phyloP scores from a whole-genome alignment of 495 filamentous ascomycete species.

The Poronia punctata region DNA sequence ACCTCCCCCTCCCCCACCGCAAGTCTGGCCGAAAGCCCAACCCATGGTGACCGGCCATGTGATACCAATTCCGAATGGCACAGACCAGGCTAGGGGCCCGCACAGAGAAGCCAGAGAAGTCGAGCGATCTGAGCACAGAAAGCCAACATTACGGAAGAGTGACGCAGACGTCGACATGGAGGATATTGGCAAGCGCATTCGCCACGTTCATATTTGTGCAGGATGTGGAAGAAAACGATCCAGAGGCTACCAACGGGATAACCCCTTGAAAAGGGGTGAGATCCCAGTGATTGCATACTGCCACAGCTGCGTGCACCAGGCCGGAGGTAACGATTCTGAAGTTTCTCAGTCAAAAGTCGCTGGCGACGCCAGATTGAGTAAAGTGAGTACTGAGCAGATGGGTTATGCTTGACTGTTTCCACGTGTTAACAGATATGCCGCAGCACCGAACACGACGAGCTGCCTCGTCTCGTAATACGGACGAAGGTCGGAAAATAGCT shows the following conservation, averaged over 20 bases:
- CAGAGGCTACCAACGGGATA: conserved; percentile 11
- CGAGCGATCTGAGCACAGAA: conserved; percentile 12
- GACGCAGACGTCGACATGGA: neutral
- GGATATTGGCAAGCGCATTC: conserved; percentile 11
- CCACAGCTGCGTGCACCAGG: conserved; percentile 10
- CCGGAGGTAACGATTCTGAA: conserved; percentile 1
- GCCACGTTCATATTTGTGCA: conserved; percentile 16
- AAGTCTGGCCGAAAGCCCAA: neutral
- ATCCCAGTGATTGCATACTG: conserved; percentile 17
- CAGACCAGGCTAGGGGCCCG: neutral
- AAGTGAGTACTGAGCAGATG: neutral
- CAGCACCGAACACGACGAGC: conserved; percentile 4
- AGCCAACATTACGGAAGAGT: neutral
- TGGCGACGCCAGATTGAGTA: neutral
- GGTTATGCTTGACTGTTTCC: neutral
- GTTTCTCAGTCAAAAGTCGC: neutral
- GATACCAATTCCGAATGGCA: neutral
- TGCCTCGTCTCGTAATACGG: neutral
- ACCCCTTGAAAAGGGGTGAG: conserved; percentile 19
- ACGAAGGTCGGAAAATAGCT: neutral
- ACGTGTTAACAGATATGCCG: conserved; percentile 4
- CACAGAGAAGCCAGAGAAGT: conserved; percentile 10
- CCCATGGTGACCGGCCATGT: neutral
- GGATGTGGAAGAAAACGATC: conserved; percentile 19
- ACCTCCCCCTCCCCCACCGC: neutral